phyloP scores from a whole-genome alignment of 768 basidiomycete species.

The Suillus clintonianus region DNA sequence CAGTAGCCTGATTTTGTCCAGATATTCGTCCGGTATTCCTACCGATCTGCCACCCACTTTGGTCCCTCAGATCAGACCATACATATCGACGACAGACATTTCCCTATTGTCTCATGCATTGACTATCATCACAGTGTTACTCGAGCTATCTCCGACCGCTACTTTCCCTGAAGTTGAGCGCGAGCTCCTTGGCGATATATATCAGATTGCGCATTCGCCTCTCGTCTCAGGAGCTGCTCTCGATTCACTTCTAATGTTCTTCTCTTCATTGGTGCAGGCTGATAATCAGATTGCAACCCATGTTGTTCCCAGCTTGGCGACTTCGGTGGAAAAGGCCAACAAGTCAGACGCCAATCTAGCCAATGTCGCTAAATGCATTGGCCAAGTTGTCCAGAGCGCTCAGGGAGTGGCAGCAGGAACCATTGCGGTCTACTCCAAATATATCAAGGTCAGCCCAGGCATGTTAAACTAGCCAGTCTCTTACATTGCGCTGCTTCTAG shows the following conservation, averaged over 20 bases:
- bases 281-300: conserved; percentile 83
- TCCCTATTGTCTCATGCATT: conserved; percentile 75
- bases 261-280: conserved; percentile 76
- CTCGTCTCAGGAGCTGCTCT: conserved; percentile 74
- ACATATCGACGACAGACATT: conserved; percentile 76
- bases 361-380: conserved; percentile 86
- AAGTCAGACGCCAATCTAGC: conserved; percentile 54
- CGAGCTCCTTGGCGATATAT: conserved; percentile 66
- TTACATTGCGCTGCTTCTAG: conserved; percentile 26
- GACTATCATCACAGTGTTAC: conserved; percentile 62
- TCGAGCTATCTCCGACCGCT: conserved; percentile 62
- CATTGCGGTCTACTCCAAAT: conserved; percentile 82
- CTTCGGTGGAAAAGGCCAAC: conserved; percentile 62
- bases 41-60: conserved; percentile 59
- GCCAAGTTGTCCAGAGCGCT: conserved; percentile 73
- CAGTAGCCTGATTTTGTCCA: conserved; percentile 23
- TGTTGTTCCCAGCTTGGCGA: conserved; percentile 74
- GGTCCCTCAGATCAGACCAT: conserved; percentile 72
- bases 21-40: conserved; percentile 54
- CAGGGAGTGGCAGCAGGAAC: conserved; percentile 77
- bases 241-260: conserved; percentile 83
- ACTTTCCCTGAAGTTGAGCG: conserved; percentile 80
- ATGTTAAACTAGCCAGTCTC: background rate
- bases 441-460: conserved; percentile 59
- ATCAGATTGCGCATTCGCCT: conserved; percentile 75